Conservation (phyloP, 2,329 filamentous ascomycete genomes). For the Myriosclerotinia scirpicola region DNA sequence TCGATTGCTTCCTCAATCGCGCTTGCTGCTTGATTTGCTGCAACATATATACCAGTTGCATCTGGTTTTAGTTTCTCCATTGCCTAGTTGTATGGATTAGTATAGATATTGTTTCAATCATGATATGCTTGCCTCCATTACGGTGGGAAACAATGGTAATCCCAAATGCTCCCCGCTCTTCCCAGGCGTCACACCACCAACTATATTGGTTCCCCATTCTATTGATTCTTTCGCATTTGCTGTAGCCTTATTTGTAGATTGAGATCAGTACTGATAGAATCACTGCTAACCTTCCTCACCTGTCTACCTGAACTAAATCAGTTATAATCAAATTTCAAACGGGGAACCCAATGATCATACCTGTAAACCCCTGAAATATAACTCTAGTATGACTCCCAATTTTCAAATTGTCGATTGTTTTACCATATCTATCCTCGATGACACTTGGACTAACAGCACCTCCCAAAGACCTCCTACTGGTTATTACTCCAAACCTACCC, state of each 20-base stretch:
- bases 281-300: constrained; percentile 37
- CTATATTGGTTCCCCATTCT: constrained; percentile 76
- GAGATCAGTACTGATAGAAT: neutral
- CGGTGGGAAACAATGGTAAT: constrained; percentile 67
- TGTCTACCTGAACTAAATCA: constrained; percentile 24
- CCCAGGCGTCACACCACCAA: constrained; percentile 74
- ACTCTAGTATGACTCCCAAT: constrained; percentile 66
- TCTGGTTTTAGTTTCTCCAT: constrained; percentile 70
- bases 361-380: constrained; percentile 71
- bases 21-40: constrained; percentile 67
- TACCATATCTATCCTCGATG: constrained; percentile 40
- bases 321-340: neutral
- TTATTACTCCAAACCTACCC: constrained; percentile 26
- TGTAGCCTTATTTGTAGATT: constrained; percentile 55
- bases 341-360: constrained; percentile 38
- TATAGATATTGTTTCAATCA: neutral
- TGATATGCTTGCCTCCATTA: constrained; percentile 51
- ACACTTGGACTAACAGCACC: constrained; percentile 30
- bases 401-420: constrained; percentile 64
- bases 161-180: constrained; percentile 70
- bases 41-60: constrained; percentile 77
- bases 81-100: constrained; percentile 48
- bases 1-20: constrained; percentile 80
- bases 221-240: constrained; percentile 75
- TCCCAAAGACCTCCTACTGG: constrained; percentile 10